Evolutionary conservation across 768 basidiomycete genomes (phyloP).

Genomic region (Sistotremastrum suecicum): DNA sequence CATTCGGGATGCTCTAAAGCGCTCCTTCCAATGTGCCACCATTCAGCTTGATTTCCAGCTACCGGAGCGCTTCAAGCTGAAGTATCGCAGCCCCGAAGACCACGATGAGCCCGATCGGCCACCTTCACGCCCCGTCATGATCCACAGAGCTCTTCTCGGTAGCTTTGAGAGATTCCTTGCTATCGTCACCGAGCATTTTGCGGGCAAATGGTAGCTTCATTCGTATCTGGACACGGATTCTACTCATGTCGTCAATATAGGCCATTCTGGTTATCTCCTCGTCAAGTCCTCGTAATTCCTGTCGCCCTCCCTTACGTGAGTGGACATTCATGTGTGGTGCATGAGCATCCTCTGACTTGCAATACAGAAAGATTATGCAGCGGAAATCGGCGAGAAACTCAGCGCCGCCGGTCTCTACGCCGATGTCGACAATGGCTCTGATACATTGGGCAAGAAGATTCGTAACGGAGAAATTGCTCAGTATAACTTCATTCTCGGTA

Average conservation of each 20-base stretch:
- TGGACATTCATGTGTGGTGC: conserved; percentile 8
- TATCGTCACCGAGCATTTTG: conserved; percentile 94
- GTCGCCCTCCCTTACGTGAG: conserved; percentile 81
- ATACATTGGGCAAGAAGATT: conserved; percentile 95
- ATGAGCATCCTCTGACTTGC: not conserved
- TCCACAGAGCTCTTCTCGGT: conserved; percentile 93
- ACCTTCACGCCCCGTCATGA: conserved; percentile 81
- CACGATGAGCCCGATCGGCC: conserved; percentile 39
- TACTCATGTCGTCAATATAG: conserved; percentile 22
- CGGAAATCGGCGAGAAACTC: conserved; percentile 60
- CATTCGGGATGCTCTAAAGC: conserved; percentile 78
- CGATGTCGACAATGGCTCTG: conserved; percentile 84
- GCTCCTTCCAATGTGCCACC: conserved; percentile 96
- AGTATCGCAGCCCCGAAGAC: conserved; percentile 72
- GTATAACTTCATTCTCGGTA: conserved; percentile 96
- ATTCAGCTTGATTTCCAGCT: conserved; percentile 99
- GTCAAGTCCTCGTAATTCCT: conserved; percentile 89
- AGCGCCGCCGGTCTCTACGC: conserved; percentile 62
- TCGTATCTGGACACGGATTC: conserved; percentile 1
- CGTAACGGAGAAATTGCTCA: conserved; percentile 94
- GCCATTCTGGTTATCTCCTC: conserved; percentile 98
- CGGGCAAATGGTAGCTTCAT: conserved; percentile 77
- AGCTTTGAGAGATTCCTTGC: conserved; percentile 92
- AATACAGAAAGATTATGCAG: conserved; percentile 76
- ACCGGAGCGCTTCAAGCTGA: conserved; percentile 90